Conservation (phyloP, 805 yeast genomes). For the Wickerhamomyces silvicola region DNA sequence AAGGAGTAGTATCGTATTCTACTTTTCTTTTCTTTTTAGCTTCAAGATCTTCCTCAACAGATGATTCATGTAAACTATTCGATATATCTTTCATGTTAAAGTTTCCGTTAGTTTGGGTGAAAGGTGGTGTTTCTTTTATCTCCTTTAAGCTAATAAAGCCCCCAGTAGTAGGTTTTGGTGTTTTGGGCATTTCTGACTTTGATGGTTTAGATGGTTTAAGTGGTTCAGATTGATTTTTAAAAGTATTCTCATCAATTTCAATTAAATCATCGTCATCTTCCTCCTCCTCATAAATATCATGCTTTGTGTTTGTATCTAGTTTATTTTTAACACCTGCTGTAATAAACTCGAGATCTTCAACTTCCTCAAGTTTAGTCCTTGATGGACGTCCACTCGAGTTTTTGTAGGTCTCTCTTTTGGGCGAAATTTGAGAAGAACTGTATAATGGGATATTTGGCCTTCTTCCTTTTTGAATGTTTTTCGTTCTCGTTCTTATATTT, state of each 20-base stretch:
- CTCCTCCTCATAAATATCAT: background rate
- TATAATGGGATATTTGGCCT: background rate
- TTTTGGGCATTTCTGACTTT: background rate
- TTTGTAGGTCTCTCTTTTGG: background rate
- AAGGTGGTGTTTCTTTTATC: constrained; percentile 5
- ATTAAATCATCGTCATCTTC: constrained; percentile 2
- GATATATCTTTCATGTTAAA: constrained; percentile 3
- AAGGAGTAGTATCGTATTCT: background rate
- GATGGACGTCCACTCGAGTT: background rate
- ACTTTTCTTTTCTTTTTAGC: background rate
- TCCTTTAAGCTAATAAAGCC: background rate
- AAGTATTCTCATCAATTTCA: constrained; percentile 5
- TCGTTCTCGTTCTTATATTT: background rate
- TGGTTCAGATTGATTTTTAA: background rate
- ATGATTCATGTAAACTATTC: background rate
- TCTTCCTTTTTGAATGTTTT: background rate
- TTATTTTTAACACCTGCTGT: background rate
- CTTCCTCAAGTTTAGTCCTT: background rate
- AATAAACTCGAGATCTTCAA: background rate
- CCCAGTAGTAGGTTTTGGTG: too few relatives aligned
- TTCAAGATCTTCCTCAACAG: background rate
- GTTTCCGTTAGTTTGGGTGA: constrained; percentile 8
- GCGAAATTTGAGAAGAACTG: background rate
- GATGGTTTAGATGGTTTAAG: background rate
- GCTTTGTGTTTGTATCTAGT: background rate